Evolutionary conservation across 805 yeast genomes (phyloP).

Genomic region (Saturnispora halmiae): DNA sequence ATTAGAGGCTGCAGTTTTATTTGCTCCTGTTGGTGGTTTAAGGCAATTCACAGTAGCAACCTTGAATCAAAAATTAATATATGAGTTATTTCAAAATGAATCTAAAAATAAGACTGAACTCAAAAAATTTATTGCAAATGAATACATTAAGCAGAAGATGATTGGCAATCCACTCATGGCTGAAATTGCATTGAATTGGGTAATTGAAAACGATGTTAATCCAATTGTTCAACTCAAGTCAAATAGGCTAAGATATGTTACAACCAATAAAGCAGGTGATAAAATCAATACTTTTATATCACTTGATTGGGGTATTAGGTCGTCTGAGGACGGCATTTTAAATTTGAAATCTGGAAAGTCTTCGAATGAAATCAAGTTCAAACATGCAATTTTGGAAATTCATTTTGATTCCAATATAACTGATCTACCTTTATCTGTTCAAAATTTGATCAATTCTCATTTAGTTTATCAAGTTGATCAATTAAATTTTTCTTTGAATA

Average conservation of each 20-base stretch:
- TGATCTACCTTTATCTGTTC: conserved; percentile 30
- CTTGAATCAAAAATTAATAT: conserved; percentile 17
- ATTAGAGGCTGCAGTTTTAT: conserved; percentile 21
- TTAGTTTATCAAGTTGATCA: conserved; percentile 38
- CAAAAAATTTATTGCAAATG: conserved; percentile 14
- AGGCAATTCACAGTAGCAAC: conserved; percentile 31
- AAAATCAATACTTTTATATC: conserved; percentile 27
- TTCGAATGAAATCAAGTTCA: conserved; percentile 26
- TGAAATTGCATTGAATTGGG: conserved; percentile 27
- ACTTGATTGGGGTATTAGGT: conserved; percentile 23
- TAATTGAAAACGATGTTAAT: conserved; percentile 22
- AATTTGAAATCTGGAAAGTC: conserved; percentile 5
- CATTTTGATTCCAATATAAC: conserved; percentile 33
- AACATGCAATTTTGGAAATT: conserved; percentile 42
- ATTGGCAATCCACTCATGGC: conserved; percentile 27
- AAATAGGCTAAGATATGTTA: conserved; percentile 24
- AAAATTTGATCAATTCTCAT: conserved; percentile 37
- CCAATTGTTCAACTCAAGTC: conserved; percentile 23
- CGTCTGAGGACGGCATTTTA: conserved; percentile 5
- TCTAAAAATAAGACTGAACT: conserved; percentile 6
- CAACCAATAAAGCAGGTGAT: conserved; percentile 10
- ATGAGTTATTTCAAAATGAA: conserved; percentile 14
- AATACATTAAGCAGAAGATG: conserved; percentile 19
- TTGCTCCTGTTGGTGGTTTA: conserved; percentile 36
- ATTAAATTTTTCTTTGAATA: conserved; percentile 26